A percentile compares a stretch with the other conserved stretches of the same genome.
Evolutionary conservation across 345 rosid genomes (phyloP).

Genomic region (Euphorbia peplus): DNA sequence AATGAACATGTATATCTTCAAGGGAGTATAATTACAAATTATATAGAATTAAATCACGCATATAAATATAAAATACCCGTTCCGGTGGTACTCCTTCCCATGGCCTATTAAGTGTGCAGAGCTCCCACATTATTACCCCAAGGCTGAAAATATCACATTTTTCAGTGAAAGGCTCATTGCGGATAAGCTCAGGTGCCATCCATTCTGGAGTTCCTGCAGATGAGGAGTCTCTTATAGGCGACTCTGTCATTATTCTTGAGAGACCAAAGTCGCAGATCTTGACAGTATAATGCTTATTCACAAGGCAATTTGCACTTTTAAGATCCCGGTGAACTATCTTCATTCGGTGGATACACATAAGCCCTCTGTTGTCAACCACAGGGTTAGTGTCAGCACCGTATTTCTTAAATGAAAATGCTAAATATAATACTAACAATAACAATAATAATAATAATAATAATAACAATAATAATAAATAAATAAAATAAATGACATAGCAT

Average conservation of each 20-base stretch:
- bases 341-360: conserved; percentile 99
- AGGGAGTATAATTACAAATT: not conserved
- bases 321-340: conserved; percentile 92
- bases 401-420: not conserved
- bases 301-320: conserved; percentile 84
- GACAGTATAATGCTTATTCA: conserved; percentile 83
- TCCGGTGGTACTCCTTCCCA: conserved; percentile 97
- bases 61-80: conserved; percentile 59
- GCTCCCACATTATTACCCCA: conserved; percentile 99
- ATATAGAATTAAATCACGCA: not conserved
- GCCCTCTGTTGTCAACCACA: conserved; percentile 53
- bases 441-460: too few species aligned
- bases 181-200: conserved; percentile 99
- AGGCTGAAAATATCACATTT: conserved; percentile 98
- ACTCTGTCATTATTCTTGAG: conserved; percentile 72
- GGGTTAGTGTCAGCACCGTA: conserved; percentile 12
- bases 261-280: conserved; percentile 99
- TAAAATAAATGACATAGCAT: too few species aligned
- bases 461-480: too few species aligned
- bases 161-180: conserved; percentile 86
- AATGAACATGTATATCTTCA: too few species aligned
- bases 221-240: conserved; percentile 67
- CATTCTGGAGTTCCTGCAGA: conserved; percentile 99
- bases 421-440: not conserved
- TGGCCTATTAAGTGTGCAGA: conserved; percentile 81